Percentiles rank a stretch among this genome's conserved stretches.
Conservation (phyloP, 169 alveolate genomes). For the Cryptosporidium muris region DNA sequence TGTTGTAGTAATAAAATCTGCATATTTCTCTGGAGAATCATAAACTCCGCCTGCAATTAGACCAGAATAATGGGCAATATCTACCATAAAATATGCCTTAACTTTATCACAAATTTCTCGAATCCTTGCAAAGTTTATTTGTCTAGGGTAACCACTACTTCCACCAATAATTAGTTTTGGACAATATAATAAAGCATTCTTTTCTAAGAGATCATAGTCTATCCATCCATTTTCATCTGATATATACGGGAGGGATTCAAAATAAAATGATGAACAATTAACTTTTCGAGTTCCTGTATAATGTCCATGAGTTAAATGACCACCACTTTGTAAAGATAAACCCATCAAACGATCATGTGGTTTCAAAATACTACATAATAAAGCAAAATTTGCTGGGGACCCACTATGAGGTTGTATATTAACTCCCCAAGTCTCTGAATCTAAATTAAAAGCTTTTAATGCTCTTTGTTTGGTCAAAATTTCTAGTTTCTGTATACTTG, state of each 20-base stretch:
- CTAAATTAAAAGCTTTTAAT: conserved; percentile 90
- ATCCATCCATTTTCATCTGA: conserved; percentile 88
- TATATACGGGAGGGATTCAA: conserved; percentile 92
- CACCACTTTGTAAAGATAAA: conserved; percentile 95
- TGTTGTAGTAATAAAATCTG: conserved; percentile 98
- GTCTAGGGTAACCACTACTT: conserved; percentile 81
- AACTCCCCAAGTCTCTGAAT: conserved; percentile 95
- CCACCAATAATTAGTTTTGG: conserved; percentile 91
- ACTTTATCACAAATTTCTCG: conserved; percentile 92
- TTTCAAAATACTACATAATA: conserved; percentile 91
- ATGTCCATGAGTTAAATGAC: conserved; percentile 91
- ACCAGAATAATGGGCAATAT: conserved; percentile 97
- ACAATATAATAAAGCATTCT: conserved; percentile 84
- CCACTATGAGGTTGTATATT: conserved; percentile 96
- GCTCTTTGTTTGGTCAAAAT: conserved; percentile 86
- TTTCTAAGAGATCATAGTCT: conserved; percentile 91
- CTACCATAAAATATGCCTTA: conserved; percentile 95
- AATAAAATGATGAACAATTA: conserved; percentile 92
- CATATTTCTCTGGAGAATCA: conserved; percentile 90
- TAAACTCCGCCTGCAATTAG: conserved; percentile 91
- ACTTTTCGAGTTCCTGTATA: conserved; percentile 88
- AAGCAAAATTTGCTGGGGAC: conserved; percentile 96
- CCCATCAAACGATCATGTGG: conserved; percentile 97
- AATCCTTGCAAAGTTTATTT: conserved; percentile 87
- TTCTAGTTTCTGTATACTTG: conserved; percentile 75